These are phyloP conservation scores for Abrus precatorius DNA, from an alignment of 306 rosid species.

Conservation along the genomic window DNA sequence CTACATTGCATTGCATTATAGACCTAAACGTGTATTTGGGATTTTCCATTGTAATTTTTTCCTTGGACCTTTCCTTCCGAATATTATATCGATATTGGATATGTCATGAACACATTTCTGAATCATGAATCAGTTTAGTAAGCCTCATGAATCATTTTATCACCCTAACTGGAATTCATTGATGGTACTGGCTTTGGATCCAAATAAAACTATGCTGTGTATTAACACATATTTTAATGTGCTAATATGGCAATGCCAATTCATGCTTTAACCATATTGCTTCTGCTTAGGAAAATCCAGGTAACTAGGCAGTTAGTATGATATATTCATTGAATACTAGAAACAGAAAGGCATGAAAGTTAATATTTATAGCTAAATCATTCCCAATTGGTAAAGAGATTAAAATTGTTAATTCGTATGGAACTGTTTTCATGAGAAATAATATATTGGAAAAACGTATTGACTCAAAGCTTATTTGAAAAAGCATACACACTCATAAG, in stretches of 20 bases:
- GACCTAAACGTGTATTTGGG: conserved; percentile 5
- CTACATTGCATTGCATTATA: conserved; percentile 10
- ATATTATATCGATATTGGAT: conserved; percentile 16
- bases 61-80: not conserved
- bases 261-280: conserved; percentile 6
- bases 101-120: not conserved
- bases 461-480: not conserved
- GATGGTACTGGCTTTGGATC: conserved; percentile 19
- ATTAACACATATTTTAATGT: not conserved
- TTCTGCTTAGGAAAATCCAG: conserved; percentile 21
- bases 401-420: not conserved
- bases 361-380: conserved; percentile 14
- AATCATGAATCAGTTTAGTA: conserved; percentile 8
- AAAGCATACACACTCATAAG: too few relatives aligned
- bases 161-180: conserved; percentile 18
- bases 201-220: conserved; percentile 14
- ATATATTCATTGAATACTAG: conserved; percentile 31
- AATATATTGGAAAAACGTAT: conserved; percentile 16
- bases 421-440: conserved; percentile 12
- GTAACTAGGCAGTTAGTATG: conserved; percentile 5
- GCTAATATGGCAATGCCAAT: not conserved
- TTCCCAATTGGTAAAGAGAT: not conserved
- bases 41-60: conserved; percentile 16
- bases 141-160: conserved; percentile 32
- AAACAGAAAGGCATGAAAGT: not conserved